Percentiles rank a stretch among this genome's conserved stretches.
Conservation (phyloP, 2,329 filamentous ascomycete genomes). For the Trichoderma atroviride region DNA sequence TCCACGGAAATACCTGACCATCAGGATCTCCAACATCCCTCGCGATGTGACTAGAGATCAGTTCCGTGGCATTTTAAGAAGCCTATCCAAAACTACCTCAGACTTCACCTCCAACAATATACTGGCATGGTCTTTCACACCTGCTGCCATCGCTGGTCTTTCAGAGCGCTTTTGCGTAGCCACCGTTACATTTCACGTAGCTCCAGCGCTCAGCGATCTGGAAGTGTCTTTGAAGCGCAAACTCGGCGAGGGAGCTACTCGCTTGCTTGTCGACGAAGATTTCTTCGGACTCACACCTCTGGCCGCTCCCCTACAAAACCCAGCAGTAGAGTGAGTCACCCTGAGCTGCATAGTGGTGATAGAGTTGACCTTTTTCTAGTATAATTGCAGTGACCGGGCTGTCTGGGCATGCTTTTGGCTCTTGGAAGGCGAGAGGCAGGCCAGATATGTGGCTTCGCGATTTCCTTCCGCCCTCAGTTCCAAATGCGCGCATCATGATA, state of each 20-base stretch:
- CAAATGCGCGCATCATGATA: slow-evolving; percentile 33
- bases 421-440: slow-evolving; percentile 34
- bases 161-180: neutral
- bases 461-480: slow-evolving; percentile 33
- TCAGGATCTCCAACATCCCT: slow-evolving; percentile 5
- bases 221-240: neutral
- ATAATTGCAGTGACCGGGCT: slow-evolving; percentile 37
- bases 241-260: neutral
- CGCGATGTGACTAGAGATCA: neutral
- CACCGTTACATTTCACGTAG: neutral
- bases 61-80: neutral
- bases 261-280: neutral
- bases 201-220: neutral
- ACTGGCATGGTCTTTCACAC: neutral
- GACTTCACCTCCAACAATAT: neutral
- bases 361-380: slow-evolving; percentile 24
- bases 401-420: slow-evolving; percentile 35
- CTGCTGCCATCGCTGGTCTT: neutral
- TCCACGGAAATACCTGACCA: neutral
- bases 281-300: neutral
- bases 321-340: neutral
- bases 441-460: slow-evolving; percentile 38
- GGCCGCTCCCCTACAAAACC: neutral
- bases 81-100: neutral
- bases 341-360: neutral